Evolutionary conservation across 2,329 filamentous ascomycete genomes (phyloP), one percentile per base, ranked within the genome.

Genomic region (Karstenula rhodostoma): DNA sequence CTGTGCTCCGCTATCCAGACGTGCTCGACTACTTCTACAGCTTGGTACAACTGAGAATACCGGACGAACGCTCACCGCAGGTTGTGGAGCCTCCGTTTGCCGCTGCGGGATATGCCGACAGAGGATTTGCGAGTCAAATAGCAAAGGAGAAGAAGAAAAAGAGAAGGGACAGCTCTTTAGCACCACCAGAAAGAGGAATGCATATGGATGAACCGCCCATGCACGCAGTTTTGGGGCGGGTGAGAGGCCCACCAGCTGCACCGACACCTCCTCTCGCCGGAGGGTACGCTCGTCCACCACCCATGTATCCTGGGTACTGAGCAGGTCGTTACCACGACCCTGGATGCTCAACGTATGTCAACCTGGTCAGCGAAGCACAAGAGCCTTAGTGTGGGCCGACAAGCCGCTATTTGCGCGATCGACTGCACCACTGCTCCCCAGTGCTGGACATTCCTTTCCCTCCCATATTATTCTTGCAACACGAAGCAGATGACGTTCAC

Each of bases 21-120:
- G 74, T 94, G n/a, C 81, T 94, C 57, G 89, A 93, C 77, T 93
- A 94, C 77, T 94, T 90, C 73, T 94, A 90, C 77, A 83, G 86
- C 60, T 81, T 93, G 40, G 89, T 93, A 37, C 86, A 89, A 57
- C 75, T 93, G 60, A 85, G 82, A 23, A 77, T 92, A 4, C 90
- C 91, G 0, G 78, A 79, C 43, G 89, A 92, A 59, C 64, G 72
- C 17, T 76, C 78, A 29, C 66, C 72, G 17, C 69, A 70, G 40
- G 77, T 83, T 1, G 50, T 69, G 13, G 73, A 79, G 53, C 80
- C 80, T 3, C 76, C 76, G 0, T 78, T 78, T 51, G 77, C 77
- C 33, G 71, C 64, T 23, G 75, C 76, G 25, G 77, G 77, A 10
- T 79, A 79, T 51, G 70, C 68, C 17, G 77, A 79, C 57, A 62